Evolutionary conservation across 805 yeast genomes (phyloP), one percentile per base, ranked within the genome.

Genomic region (Saturnispora kantuleensis): DNA sequence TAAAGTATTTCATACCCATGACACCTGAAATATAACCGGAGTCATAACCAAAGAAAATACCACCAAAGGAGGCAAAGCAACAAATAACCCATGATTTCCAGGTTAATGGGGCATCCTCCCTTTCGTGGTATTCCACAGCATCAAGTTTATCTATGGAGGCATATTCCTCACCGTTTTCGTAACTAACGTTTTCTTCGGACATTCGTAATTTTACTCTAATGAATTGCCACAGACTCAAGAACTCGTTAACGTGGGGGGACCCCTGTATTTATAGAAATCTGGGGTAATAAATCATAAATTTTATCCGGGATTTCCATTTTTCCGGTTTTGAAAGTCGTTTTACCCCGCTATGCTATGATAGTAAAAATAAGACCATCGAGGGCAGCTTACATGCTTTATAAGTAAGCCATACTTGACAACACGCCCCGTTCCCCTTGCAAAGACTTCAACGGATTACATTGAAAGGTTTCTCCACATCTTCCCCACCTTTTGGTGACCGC

Each of bases 11-110:
- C 86, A 80, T 80, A 49, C 75, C 84, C 67, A 79, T 60, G 39
- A 80, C 73, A 64, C 81, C 83, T 50, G 78, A 74, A 48, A 79
- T 77, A 47, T 79, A 69, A 47, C 85, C 86, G 1, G 85, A 78
- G 57, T 80, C 85, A 57, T 77, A 79, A 44, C 85, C 85, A 51
- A 74, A 79, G 44, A 78, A 66, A 50, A 80, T 68, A 44, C 85
- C 86, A 49, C 83, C 84, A 44, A 78, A 73, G 26, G 84, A 81
- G 10, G 82, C 81, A 44, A 79, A 81, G 45, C 76, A 60, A 52
- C 84, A 63, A 56, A 63, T 62, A 28, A 59, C 21, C 53, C 63
- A 64, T n/a, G 66, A 58, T 46, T 54, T 63, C 40, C 59, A 32
- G 15, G 68, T 64, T 32, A 64, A 48, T n/a, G 67, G 67, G 39